Base-by-base conservation (phyloP, 768 basidiomycete species). In the Boletus subparvulus region DNA sequence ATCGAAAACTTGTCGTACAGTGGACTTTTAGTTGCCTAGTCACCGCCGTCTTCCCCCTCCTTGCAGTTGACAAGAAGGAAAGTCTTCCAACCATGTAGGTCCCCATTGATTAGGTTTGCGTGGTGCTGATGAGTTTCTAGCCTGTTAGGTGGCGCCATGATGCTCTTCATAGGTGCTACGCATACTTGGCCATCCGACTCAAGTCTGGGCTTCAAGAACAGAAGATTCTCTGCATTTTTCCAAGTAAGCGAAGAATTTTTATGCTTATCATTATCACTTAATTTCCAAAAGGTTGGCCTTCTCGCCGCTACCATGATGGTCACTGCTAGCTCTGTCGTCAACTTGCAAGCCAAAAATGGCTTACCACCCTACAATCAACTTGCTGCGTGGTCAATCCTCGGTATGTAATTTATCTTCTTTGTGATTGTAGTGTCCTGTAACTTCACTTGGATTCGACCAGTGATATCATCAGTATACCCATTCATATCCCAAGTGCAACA, bases 41-140 rank as follows among this genome's bases (percentile, higher is more conserved):
- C n/a, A 82, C 81, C 1, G 81, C 80, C 0, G 61, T 90, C 3
- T 94, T 93, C 63, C 90, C 91, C 0, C 67, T 89, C 28, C 77
- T 92, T 28, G 74, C 82, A 9, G 88, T 92, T 3, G 84, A 92
- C 55, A 88, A 90, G 65, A 72, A 74, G 24, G 92, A 93, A 70
- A 84, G 74, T 58, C 55, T 87, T 21, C 26, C 63, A 1, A 65
- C 77, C 4, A 85, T 93, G 92, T 91, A 54, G 65, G 84, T 74
- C 9, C 44, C 7, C 13, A n/a, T 11, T n/a, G 17, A 39, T 46
- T 30, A 13, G 13, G 4, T 13, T 45, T 44, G 16, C 16, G 12
- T 46, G 41, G 24, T 30, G 2, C 48, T 74, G 24, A 69, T 30
- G 24, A 24, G 21, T 51, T 43, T 33, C 4, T 47, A 85, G 83